Evolutionary conservation across 441 rosid genomes (phyloP).

Genomic region (Hura crepitans): DNA sequence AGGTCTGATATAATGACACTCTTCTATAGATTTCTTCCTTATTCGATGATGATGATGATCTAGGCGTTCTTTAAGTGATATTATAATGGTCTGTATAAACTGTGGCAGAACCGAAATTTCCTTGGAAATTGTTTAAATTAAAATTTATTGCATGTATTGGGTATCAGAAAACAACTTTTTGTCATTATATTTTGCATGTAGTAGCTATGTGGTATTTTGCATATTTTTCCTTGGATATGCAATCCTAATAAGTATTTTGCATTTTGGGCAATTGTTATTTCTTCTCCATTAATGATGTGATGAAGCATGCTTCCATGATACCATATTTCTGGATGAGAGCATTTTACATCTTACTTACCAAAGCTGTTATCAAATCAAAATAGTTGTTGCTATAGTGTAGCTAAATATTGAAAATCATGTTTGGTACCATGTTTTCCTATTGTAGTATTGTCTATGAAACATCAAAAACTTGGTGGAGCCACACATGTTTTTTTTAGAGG

Average conservation of each 20-base stretch:
- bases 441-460: neutral
- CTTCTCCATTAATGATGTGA: neutral
- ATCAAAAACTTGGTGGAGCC: neutral
- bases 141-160: no score
- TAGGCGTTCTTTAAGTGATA: neutral
- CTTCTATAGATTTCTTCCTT: slow-evolving; percentile 1
- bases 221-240: neutral
- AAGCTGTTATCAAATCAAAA: no score
- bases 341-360: neutral
- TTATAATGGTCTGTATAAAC: neutral
- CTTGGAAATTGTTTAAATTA: neutral
- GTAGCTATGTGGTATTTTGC: neutral
- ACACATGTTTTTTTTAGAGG: neutral
- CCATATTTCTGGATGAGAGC: neutral
- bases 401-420: neutral
- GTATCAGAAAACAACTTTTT: no score
- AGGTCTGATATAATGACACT: slow-evolving; percentile 30
- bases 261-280: neutral
- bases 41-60: slow-evolving; percentile 11
- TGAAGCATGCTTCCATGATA: neutral
- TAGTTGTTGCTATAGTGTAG: no score
- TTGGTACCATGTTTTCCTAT: neutral
- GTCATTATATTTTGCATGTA: neutral
- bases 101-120: neutral
- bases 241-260: neutral